Conservation (phyloP, 495 filamentous ascomycete genomes). For the Aspergillus sclerotiicarbonarius region DNA sequence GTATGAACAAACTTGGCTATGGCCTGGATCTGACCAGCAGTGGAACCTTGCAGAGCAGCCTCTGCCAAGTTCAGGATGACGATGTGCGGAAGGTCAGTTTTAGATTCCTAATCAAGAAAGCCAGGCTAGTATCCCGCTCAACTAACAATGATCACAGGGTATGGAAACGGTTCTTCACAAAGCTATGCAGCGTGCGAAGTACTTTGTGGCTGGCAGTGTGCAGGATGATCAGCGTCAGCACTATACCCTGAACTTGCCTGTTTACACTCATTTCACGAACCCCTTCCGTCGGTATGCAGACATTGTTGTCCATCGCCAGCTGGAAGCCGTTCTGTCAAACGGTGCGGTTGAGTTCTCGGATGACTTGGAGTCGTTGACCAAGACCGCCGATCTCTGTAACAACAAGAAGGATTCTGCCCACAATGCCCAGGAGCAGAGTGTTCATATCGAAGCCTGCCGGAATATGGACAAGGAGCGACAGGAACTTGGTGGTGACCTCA, state of each 20-base stretch:
- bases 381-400: conserved; percentile 95
- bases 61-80: conserved; percentile 84
- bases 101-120: background rate
- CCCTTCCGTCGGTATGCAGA: conserved; percentile 94
- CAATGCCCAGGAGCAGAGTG: conserved; percentile 96
- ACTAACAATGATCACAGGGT: conserved; percentile 47
- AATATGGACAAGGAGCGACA: conserved; percentile 86
- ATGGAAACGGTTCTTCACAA: conserved; percentile 96
- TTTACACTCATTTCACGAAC: conserved; percentile 97
- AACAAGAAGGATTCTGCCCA: conserved; percentile 99
- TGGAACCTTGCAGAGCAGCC: conserved; percentile 83
- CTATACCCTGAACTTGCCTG: conserved; percentile 86
- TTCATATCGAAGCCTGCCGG: conserved; percentile 96
- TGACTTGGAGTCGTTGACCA: conserved; percentile 80
- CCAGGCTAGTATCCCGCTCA: background rate
- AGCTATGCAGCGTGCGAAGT: conserved; percentile 93
- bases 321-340: conserved; percentile 82
- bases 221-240: conserved; percentile 74
- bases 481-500: conserved; percentile 84
- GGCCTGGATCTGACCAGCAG: conserved; percentile 87
- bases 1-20: conserved; percentile 88
- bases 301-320: conserved; percentile 90
- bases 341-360: conserved; percentile 83
- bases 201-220: conserved; percentile 76
- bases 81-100: conserved; percentile 73